These are phyloP conservation scores for Nakazawaea siamensis DNA, from an alignment of 805 yeast species.

Conservation along the genomic window DNA sequence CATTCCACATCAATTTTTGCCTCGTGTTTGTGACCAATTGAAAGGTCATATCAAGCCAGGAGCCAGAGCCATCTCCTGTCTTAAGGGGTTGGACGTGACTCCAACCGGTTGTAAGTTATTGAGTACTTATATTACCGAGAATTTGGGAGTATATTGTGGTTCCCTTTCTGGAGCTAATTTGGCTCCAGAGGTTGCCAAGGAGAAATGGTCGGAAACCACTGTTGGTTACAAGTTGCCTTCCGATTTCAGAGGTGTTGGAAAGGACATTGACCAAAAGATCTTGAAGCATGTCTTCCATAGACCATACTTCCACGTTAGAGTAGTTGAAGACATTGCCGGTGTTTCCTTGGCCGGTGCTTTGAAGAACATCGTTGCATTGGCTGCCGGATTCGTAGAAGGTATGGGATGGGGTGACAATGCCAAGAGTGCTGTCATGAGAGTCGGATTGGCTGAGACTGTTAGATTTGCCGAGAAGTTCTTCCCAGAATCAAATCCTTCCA, in stretches of 20 bases:
- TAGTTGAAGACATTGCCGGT: slow-evolving; percentile 90
- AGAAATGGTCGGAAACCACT: slow-evolving; percentile 96
- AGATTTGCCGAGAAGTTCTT: slow-evolving; percentile 77
- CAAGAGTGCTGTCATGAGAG: slow-evolving; percentile 94
- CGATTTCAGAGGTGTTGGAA: slow-evolving; percentile 59
- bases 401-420: slow-evolving; percentile 99
- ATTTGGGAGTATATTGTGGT: slow-evolving; percentile 86
- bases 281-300: slow-evolving; percentile 88
- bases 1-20: slow-evolving; percentile 94
- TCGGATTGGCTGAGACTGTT: slow-evolving; percentile 87
- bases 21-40: slow-evolving; percentile 66
- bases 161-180: slow-evolving; percentile 95
- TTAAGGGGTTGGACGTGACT: slow-evolving; percentile 89
- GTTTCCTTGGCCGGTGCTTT: slow-evolving; percentile 95
- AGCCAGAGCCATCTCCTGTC: slow-evolving; percentile 87
- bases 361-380: slow-evolving; percentile 91
- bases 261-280: slow-evolving; percentile 63
- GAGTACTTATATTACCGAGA: slow-evolving; percentile 70
- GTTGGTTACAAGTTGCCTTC: slow-evolving; percentile 78
- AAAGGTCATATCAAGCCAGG: slow-evolving; percentile 63
- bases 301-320: slow-evolving; percentile 95
- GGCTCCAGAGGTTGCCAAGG: slow-evolving; percentile 94
- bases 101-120: slow-evolving; percentile 79
- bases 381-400: slow-evolving; percentile 97
- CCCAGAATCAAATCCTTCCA: slow-evolving; percentile 63